These are phyloP conservation scores for Flaveria brownii DNA, from an alignment of 129 eudicot species.

Conservation along the genomic window DNA sequence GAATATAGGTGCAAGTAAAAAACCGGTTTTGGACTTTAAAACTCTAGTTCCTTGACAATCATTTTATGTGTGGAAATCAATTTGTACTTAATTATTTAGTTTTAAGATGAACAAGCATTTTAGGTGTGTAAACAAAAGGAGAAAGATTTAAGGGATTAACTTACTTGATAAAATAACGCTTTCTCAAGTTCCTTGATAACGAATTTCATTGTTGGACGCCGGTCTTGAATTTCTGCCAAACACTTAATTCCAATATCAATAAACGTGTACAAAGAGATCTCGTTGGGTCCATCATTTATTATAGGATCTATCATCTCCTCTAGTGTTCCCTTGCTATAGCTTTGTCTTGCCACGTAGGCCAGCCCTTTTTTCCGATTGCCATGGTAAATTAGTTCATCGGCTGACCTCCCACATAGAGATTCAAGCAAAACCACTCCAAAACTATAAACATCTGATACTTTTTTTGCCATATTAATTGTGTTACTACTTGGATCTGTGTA, in stretches of 20 bases:
- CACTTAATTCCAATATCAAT: background rate
- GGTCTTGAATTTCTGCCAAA: background rate
- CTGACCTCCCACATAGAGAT: background rate
- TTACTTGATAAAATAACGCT: background rate
- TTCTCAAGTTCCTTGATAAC: background rate
- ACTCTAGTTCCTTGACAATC: too few relatives aligned
- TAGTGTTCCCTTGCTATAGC: background rate
- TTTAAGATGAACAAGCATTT: too few relatives aligned
- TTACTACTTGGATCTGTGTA: background rate
- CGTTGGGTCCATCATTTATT: background rate
- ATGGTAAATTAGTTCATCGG: background rate
- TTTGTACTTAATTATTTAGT: too few relatives aligned
- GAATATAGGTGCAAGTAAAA: too few relatives aligned
- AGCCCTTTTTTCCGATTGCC: background rate
- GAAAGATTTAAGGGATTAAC: background rate
- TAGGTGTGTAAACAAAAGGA: too few relatives aligned
- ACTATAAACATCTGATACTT: background rate
- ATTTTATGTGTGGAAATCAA: too few relatives aligned
- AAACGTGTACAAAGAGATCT: background rate
- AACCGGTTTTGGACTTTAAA: too few relatives aligned
- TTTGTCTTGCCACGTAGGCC: background rate
- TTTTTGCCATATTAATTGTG: background rate
- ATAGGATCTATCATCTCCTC: background rate
- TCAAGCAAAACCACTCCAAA: constrained; percentile 1
- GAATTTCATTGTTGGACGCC: background rate